phyloP scores from a whole-genome alignment of 495 filamentous ascomycete genomes.

The Glonium stellatum region DNA sequence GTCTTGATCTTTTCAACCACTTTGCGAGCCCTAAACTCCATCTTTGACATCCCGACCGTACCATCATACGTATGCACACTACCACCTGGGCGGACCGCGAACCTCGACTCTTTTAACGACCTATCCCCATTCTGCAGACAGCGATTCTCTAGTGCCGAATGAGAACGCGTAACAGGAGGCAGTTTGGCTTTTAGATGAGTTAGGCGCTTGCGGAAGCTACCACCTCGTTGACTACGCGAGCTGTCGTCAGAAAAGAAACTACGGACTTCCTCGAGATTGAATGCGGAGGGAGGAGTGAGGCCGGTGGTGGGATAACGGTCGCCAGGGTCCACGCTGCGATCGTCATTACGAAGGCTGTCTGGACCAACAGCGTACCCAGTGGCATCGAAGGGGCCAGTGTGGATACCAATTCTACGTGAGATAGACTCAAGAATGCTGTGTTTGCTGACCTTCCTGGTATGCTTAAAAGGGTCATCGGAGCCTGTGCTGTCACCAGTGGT shows the following conservation, averaged over 20 bases:
- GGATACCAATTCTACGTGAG: neutral
- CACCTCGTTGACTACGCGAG: constrained; percentile 23
- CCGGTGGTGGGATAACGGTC: constrained; percentile 34
- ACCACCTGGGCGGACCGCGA: neutral
- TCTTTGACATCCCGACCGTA: constrained; percentile 28
- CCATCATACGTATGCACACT: constrained; percentile 21
- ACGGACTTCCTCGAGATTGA: constrained; percentile 33
- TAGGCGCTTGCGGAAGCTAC: constrained; percentile 31
- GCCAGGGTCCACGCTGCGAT: constrained; percentile 26
- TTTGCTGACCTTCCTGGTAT: neutral
- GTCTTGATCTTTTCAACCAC: constrained; percentile 29
- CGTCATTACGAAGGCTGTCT: constrained; percentile 1
- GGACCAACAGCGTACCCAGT: neutral
- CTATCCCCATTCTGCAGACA: neutral
- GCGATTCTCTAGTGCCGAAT: constrained; percentile 14
- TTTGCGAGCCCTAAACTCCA: constrained; percentile 30
- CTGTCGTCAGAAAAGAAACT: constrained; percentile 43
- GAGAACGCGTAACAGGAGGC: constrained; percentile 4
- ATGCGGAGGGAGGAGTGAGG: constrained; percentile 27
- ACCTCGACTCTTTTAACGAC: neutral
- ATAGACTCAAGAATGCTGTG: neutral
- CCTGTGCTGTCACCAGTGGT: neutral
- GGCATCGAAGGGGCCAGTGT: neutral
- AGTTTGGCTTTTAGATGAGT: constrained; percentile 27
- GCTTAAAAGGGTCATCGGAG: neutral